phyloP scores from a whole-genome alignment of 352 stramenopile genomes.

The Pythium angustatum region DNA sequence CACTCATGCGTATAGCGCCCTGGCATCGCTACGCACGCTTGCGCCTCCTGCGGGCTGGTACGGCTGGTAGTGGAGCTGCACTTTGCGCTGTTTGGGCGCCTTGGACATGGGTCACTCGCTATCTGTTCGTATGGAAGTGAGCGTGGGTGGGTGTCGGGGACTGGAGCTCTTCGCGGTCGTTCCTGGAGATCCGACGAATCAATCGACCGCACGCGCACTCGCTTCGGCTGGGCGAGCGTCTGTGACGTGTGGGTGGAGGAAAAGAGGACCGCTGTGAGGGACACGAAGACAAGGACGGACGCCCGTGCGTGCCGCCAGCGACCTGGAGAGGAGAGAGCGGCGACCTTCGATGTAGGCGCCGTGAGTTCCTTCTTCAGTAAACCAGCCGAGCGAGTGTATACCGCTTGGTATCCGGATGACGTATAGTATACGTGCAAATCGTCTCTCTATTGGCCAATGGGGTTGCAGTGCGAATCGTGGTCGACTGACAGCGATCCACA shows the following conservation, averaged over 20 bases:
- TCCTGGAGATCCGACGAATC: background rate
- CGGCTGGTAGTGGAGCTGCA: conserved; percentile 75
- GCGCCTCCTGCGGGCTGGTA: conserved; percentile 50
- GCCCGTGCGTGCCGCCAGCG: background rate
- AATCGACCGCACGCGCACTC: background rate
- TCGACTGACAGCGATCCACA: conserved; percentile 13
- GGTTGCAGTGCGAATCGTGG: background rate
- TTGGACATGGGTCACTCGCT: conserved; percentile 81
- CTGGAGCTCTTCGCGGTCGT: background rate
- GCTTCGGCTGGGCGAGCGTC: background rate
- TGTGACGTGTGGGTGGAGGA: conserved; percentile 6
- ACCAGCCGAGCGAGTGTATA: conserved; percentile 11
- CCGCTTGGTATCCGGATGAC: conserved; percentile 12
- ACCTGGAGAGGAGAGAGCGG: background rate
- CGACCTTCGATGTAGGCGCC: no score
- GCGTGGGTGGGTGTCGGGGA: no score
- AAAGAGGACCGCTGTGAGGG: background rate
- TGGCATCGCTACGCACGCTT: no score
- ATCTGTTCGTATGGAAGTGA: no score
- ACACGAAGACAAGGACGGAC: background rate
- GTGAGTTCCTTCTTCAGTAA: conserved; percentile 25
- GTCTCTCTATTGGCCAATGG: conserved; percentile 14
- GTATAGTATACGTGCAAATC: conserved; percentile 23
- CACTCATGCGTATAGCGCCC: no score
- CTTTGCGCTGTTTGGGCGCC: conserved; percentile 74